Conservation (phyloP, 2,329 filamentous ascomycete genomes). For the Escovopsis sp. region DNA sequence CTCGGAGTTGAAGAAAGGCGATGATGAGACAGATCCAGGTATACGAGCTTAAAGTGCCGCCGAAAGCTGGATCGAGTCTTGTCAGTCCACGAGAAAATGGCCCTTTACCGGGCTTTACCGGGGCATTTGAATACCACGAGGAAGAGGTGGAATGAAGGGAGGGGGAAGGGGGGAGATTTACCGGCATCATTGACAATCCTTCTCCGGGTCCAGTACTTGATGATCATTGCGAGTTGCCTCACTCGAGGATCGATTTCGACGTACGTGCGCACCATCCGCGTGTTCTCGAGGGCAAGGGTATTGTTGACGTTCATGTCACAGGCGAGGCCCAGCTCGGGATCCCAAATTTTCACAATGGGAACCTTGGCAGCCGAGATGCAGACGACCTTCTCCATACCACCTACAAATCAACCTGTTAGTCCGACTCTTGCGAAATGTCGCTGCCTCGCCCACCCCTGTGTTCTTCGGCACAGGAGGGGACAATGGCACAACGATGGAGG, state of each 20-base stretch:
- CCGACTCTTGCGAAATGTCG: neutral
- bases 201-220: conserved; percentile 93
- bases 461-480: neutral
- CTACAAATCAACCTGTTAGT: conserved; percentile 36
- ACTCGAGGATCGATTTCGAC: conserved; percentile 86
- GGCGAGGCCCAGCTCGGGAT: conserved; percentile 74
- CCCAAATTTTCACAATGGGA: conserved; percentile 97
- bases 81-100: conserved; percentile 10
- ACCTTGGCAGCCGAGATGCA: conserved; percentile 93
- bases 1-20: conserved; percentile 81
- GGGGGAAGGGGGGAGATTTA: conserved; percentile 23
- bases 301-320: conserved; percentile 99
- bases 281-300: conserved; percentile 86
- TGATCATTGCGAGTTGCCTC: conserved; percentile 82
- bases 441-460: neutral
- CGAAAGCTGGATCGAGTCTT: conserved; percentile 47
- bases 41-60: conserved; percentile 91
- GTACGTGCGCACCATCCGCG: conserved; percentile 94
- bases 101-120: neutral
- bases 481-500: neutral
- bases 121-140: too few species aligned
- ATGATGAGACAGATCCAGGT: conserved; percentile 99
- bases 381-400: conserved; percentile 92
- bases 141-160: neutral
- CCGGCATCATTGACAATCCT: conserved; percentile 93